Evolutionary conservation across 768 basidiomycete genomes (phyloP), one percentile per base, ranked within the genome.

Genomic region (Leccinum disarticulatum): DNA sequence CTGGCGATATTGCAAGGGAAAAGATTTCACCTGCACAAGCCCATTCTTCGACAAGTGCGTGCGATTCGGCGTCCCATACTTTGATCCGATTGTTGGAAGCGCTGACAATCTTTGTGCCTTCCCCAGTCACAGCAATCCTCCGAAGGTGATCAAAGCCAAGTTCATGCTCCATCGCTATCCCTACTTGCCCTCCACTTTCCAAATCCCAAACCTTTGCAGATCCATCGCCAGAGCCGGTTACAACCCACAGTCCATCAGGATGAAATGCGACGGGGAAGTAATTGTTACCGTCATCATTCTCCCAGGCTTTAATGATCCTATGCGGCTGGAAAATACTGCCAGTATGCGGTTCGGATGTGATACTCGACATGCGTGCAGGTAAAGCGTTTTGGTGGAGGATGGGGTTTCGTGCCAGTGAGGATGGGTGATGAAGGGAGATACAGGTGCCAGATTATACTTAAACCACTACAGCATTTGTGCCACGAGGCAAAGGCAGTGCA

Each of bases 21-120:
- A 5, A 3, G 5, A 14, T 9, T 5, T 3, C 4, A 4, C 4
- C 6, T 14, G 1, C 6, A 25, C 13, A 22, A 4, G 8, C 2
- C 19, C 47, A 48, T 27, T 48, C 47, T 25, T 13, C 6, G 25
- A 48, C 25, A 15, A 48, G 47, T 15, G 6, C 2, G 47, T 27
- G 47, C 47, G 47, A 25, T 48, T 48, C 25, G 47, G 25, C 14
- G 25, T 27, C 25, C 47, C 47, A 48, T 25, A 48, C 47, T 27
- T 8, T 13, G 47, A 48, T 48, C 4, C 10, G 3, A 7, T 14
- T 2, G 10, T 7, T 9, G 47, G 4, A 19, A 25, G 5, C 6
- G 47, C 22, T 48, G 25, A 48, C 10, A n/a, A 48, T 48, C 47
- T 48, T 48, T 48, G 13, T 27, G 22, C 47, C 47, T 8, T 48